Percentiles rank a stretch among this genome's conserved stretches.
Conservation (phyloP, 768 basidiomycete species). For the Pleurotus tuoliensis region DNA sequence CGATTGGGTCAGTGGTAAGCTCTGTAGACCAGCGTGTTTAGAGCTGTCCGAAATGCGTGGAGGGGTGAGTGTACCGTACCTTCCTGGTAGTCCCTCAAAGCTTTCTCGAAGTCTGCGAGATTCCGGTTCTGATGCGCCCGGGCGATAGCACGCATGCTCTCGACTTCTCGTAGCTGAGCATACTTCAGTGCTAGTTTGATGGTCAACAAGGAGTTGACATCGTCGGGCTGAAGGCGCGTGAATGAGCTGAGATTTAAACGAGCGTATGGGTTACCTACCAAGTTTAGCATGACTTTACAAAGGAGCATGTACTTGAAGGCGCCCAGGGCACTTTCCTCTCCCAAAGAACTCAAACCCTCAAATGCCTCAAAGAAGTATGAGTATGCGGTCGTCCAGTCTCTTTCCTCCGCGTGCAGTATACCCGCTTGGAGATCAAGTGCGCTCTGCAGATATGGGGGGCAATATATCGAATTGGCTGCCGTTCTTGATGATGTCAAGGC, state of each 20-base stretch:
- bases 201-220: conserved; percentile 80
- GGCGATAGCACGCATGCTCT: conserved; percentile 94
- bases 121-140: conserved; percentile 91
- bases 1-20: conserved; percentile 91
- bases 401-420: conserved; percentile 92
- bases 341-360: conserved; percentile 66
- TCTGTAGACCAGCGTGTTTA: conserved; percentile 40
- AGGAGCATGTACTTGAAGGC: conserved; percentile 97
- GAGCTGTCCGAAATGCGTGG: too few relatives aligned
- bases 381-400: conserved; percentile 95
- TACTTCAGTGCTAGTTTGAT: conserved; percentile 89
- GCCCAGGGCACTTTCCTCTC: conserved; percentile 56
- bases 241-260: background rate
- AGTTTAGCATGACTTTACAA: conserved; percentile 96
- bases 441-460: conserved; percentile 36
- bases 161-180: conserved; percentile 82
- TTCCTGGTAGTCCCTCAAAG: conserved; percentile 79
- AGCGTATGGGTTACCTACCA: conserved; percentile 49
- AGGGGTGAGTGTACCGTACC: conserved; percentile 33
- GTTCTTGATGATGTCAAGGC: conserved; percentile 75
- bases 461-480: conserved; percentile 82
- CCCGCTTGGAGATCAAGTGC: conserved; percentile 56
- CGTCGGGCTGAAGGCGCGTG: conserved; percentile 69
- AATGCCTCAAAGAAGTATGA: conserved; percentile 98
- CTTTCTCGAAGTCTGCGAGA: conserved; percentile 85